These are phyloP conservation scores for Arthrinium phaeospermum DNA, from an alignment of 2,329 filamentous ascomycete genomes.

Conservation along the genomic window DNA sequence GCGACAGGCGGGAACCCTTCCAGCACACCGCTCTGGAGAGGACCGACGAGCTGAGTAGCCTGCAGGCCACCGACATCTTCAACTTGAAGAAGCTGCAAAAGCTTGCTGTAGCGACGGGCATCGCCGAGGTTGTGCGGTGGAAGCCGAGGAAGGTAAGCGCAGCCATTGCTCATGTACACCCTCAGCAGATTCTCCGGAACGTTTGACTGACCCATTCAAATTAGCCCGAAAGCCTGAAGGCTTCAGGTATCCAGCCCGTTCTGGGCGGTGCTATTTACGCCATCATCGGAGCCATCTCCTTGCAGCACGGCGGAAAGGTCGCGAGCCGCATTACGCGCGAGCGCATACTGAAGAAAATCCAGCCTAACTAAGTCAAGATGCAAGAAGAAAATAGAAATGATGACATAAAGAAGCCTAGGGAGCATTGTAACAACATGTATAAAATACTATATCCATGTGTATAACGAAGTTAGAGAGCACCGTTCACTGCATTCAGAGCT, in stretches of 20 bases:
- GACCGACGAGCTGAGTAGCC: conserved; percentile 72
- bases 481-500: not conserved
- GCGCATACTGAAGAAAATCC: conserved; percentile 65
- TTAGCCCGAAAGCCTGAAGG: conserved; percentile 68
- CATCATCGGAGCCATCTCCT: conserved; percentile 85
- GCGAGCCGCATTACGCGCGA: conserved; percentile 79
- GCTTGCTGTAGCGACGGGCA: conserved; percentile 72
- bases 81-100: conserved; percentile 68
- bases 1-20: conserved; percentile 68
- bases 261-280: conserved; percentile 81
- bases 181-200: not conserved
- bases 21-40: conserved; percentile 72
- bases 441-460: conserved; percentile 22
- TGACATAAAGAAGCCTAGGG: not conserved
- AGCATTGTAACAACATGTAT: conserved; percentile 25
- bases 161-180: not conserved
- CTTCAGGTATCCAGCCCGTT: conserved; percentile 77
- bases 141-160: conserved; percentile 78
- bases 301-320: conserved; percentile 82
- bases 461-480: conserved; percentile 9
- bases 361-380: conserved; percentile 11
- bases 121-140: conserved; percentile 84
- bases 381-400: not conserved
- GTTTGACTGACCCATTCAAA: not conserved
- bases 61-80: conserved; percentile 66